Base-by-base conservation (phyloP, 1,139 yeast genomes). In the Schwanniomyces etchellsii region DNA sequence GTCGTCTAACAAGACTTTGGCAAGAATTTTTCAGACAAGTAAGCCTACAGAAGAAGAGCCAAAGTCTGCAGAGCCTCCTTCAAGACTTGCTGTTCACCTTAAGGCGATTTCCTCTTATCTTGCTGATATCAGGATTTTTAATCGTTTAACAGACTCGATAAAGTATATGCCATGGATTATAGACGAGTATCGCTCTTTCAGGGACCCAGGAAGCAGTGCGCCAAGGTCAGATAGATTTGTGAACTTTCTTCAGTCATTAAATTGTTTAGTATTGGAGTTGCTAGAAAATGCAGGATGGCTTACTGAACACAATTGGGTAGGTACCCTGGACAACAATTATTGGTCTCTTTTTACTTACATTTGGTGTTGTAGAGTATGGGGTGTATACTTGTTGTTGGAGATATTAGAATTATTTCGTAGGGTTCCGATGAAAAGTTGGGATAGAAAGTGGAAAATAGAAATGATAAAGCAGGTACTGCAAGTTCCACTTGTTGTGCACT, bases 281-380 rank as follows among this genome's bases (percentile, higher is more conserved):
- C 51, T 74, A 26, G 81, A 74, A 42, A 73, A 74, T 34, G 65
- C 69, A n/a, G 80, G 78, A 2, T 74, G 77, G 73, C 52, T 70
- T 26, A 65, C 74, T 2, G 78, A 72, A 29, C 79, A 74, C 44
- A 60, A 69, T 39, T 74, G 77, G 74, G 57, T 72, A 2, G 62
- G 65, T 5, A 71, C 75, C 14, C 41, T 46, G 22, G 70, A 69
- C 38, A 59, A 68, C 43, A 42, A 44, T 32, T 60, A 55, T 43
- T 67, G 72, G 73, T 59, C 67, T 39, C 47, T 57, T 16, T 69
- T 60, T 37, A 60, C 73, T 1, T 67, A 68, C 42, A 54, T 67
- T 16, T 59, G 75, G 64, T 70, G 77, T 35, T 66, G 73, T 20
- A 53, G 77, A 33, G 61, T 74, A n/a, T 74, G 81, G 81, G 79